These are phyloP conservation scores for Colletotrichum shisoi DNA, from an alignment of 2,329 filamentous ascomycete species.

Conservation along the genomic window DNA sequence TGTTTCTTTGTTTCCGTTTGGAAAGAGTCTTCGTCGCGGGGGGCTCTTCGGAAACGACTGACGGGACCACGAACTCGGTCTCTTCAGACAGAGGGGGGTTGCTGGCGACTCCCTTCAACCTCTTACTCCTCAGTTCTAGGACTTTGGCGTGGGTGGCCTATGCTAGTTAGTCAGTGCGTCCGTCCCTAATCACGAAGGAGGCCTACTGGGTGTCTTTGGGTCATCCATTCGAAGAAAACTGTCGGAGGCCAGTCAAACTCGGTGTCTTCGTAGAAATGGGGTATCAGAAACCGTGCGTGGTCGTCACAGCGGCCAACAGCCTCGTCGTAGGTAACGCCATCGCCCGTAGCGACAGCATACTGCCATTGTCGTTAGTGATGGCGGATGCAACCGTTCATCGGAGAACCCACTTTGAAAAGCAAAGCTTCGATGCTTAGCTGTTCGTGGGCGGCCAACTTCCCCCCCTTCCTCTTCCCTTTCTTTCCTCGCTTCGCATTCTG, in stretches of 20 bases:
- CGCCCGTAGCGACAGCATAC: slow-evolving; percentile 62
- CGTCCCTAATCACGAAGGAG: not conserved
- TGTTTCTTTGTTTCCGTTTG: slow-evolving; percentile 13
- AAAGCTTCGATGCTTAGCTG: slow-evolving; percentile 30
- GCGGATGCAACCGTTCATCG: slow-evolving; percentile 10
- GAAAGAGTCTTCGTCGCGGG: slow-evolving; percentile 33
- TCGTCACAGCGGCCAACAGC: slow-evolving; percentile 56
- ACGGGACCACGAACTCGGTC: not conserved
- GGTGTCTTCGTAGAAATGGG: slow-evolving; percentile 57
- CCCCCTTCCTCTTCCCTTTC: slow-evolving; percentile 46
- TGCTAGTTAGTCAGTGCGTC: not conserved
- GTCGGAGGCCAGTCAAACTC: slow-evolving; percentile 56
- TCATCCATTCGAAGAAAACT: slow-evolving; percentile 60
- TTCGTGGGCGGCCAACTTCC: slow-evolving; percentile 12
- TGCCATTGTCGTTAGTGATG: slow-evolving; percentile 41
- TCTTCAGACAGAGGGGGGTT: not conserved
- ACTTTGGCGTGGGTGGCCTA: slow-evolving; percentile 34
- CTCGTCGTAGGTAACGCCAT: slow-evolving; percentile 61
- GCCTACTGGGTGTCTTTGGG: slow-evolving; percentile 51
- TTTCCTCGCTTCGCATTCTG: slow-evolving; percentile 46
- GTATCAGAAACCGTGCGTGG: slow-evolving; percentile 61
- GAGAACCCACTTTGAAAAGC: slow-evolving; percentile 49
- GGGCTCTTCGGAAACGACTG: slow-evolving; percentile 24
- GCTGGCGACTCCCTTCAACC: not conserved
- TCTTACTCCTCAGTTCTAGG: slow-evolving; percentile 22